Percentiles rank a stretch among this genome's conserved stretches.
phyloP scores from a whole-genome alignment of 306 rosid species.

The Lathyrus tuberosus region DNA sequence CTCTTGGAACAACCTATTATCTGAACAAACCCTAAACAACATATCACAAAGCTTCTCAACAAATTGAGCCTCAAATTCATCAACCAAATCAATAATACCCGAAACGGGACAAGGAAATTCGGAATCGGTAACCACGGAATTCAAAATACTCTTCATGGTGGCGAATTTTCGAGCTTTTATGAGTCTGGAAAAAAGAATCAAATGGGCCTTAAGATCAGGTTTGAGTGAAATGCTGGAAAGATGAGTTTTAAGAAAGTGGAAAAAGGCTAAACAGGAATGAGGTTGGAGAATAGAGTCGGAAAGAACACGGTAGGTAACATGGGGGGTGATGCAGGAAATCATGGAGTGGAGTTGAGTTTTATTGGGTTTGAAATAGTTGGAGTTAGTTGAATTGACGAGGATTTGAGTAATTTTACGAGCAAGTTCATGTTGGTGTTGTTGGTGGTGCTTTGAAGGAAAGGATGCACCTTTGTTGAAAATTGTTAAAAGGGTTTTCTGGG shows the following conservation, averaged over 20 bases:
- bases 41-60: conserved; percentile 66
- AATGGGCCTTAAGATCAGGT: conserved; percentile 66
- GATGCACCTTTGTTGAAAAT: conserved; percentile 18
- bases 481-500: conserved; percentile 40
- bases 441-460: conserved; percentile 30
- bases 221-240: conserved; percentile 37
- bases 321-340: conserved; percentile 53
- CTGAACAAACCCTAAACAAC: conserved; percentile 70
- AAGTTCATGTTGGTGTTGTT: conserved; percentile 33
- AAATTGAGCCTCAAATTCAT: conserved; percentile 43
- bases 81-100: conserved; percentile 45
- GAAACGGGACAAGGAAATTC: conserved; percentile 32
- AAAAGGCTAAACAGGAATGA: conserved; percentile 53
- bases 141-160: conserved; percentile 54
- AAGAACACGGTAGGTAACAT: conserved; percentile 57
- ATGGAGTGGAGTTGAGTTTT: conserved; percentile 38
- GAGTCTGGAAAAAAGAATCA: conserved; percentile 53
- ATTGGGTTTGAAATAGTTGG: conserved; percentile 38
- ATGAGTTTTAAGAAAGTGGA: conserved; percentile 52
- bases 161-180: conserved; percentile 54
- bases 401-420: conserved; percentile 45
- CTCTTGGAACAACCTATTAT: conserved; percentile 58
- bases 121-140: conserved; percentile 41
- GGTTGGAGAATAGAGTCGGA: conserved; percentile 55
- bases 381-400: conserved; percentile 41